phyloP scores from a whole-genome alignment of 148 eudicot genomes.

The Heliamphora exappendiculata region DNA sequence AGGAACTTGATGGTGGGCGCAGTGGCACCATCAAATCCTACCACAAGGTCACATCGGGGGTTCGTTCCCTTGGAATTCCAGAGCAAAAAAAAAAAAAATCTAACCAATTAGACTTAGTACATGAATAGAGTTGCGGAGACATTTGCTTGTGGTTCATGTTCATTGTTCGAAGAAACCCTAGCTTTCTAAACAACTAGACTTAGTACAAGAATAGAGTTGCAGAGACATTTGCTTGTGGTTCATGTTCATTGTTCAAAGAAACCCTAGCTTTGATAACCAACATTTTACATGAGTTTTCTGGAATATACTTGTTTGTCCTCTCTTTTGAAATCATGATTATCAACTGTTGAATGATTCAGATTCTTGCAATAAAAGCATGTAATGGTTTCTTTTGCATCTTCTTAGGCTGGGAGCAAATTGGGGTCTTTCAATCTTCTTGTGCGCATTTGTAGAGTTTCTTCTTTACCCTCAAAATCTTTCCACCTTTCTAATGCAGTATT shows the following conservation, averaged over 20 bases:
- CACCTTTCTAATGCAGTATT: background rate
- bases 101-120: background rate
- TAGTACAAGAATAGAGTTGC: background rate
- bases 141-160: background rate
- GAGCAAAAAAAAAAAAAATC: no score
- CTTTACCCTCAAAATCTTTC: constrained; percentile 9
- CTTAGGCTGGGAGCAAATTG: constrained; percentile 55
- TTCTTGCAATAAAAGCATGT: background rate
- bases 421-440: constrained; percentile 59
- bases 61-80: no score
- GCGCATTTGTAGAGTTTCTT: constrained; percentile 53
- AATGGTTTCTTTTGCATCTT: constrained; percentile 10
- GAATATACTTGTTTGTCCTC: background rate
- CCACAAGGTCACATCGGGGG: no score
- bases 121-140: background rate
- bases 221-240: background rate
- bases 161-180: background rate
- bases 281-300: background rate
- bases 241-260: background rate
- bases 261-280: background rate
- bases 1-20: no score
- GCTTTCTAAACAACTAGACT: background rate
- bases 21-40: no score
- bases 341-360: constrained; percentile 6
- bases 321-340: background rate